Evolutionary conservation across 805 yeast genomes (phyloP).

Genomic region (Cyberlindnera mrakii): DNA sequence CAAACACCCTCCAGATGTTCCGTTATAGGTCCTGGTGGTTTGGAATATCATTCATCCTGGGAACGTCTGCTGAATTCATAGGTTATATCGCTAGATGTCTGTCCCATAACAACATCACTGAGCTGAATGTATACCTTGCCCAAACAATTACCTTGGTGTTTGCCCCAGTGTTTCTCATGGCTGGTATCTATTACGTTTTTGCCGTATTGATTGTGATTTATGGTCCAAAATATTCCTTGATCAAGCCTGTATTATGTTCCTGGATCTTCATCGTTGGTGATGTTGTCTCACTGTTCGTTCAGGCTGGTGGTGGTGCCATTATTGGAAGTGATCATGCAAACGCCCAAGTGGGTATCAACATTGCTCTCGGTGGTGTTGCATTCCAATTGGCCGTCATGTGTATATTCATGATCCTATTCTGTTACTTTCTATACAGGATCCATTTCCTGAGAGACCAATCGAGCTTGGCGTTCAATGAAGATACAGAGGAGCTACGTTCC

Average conservation of each 20-base stretch:
- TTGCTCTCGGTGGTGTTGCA: slow-evolving; percentile 74
- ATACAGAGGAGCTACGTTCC: slow-evolving; percentile 4
- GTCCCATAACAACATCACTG: slow-evolving; percentile 33
- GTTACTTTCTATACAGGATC: slow-evolving; percentile 38
- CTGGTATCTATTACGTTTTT: slow-evolving; percentile 67
- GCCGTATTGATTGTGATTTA: slow-evolving; percentile 61
- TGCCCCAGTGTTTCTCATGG: slow-evolving; percentile 82
- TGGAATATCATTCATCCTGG: slow-evolving; percentile 47
- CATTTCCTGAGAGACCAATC: slow-evolving; percentile 3
- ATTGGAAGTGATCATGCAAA: slow-evolving; percentile 43
- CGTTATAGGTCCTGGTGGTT: slow-evolving; percentile 60
- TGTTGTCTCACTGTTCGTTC: slow-evolving; percentile 55
- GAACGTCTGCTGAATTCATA: slow-evolving; percentile 52
- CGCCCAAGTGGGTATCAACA: slow-evolving; percentile 42
- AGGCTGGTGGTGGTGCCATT: slow-evolving; percentile 72
- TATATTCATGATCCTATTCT: slow-evolving; percentile 47
- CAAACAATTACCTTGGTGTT: slow-evolving; percentile 67
- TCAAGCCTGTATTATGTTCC: slow-evolving; percentile 28
- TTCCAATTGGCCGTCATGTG: slow-evolving; percentile 68
- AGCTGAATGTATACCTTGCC: slow-evolving; percentile 41
- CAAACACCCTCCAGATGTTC: slow-evolving; percentile 37
- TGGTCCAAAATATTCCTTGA: slow-evolving; percentile 50
- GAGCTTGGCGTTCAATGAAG: slow-evolving; percentile 1
- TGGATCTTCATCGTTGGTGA: slow-evolving; percentile 66
- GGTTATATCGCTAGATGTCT: slow-evolving; percentile 62